Base-by-base conservation (phyloP, 441 rosid species). In the Adansonia grandidieri region DNA sequence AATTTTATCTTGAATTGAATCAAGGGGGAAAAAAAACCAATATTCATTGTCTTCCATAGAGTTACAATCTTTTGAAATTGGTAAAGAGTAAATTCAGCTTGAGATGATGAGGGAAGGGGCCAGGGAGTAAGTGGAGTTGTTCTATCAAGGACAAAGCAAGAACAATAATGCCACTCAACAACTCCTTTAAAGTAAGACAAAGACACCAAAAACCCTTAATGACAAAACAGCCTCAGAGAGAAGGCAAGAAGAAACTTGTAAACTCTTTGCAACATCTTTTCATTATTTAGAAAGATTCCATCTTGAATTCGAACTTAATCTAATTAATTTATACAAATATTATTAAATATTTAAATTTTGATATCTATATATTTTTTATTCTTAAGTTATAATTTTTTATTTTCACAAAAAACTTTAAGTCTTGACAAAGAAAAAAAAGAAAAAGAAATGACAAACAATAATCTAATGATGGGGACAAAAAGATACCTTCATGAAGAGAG, bases 401-500 rank as follows among this genome's bases (percentile, higher is more conserved):
- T 24, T 24, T 24, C 28, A 24, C 28, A 24, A 24, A 24, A 24
- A 24, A 24, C 28, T 24, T 24, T 24, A 24, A 24, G 28, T 24
- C 28, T 24, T 24, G 28, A 37, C 42, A 51, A 51, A 51, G 56
- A 3, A 3, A 11, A 51, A 51, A 15, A 13, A 13, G 9, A 57
- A 17, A 54, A 54, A 54, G 8, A 15, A 11, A 5, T 14, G 13
- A 51, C 15, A 51, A 51, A 11, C 14, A 15, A 51, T 0, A 15
- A 15, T 14, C 1, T 51, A 14, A 8, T 24, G 9, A 58, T 58
- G 63, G 63, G 32, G 32, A 69, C 73, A 69, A 22, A 48, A 69
- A 69, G 57, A 69, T 48, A 47, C 73, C 78, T 61, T 71, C 28
- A 17, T 11, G 50, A 40, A 48, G 54, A 73, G 20, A 56, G 28